Evolutionary conservation across 1,284 basidiomycete genomes (phyloP).

Genomic region (Moniliophthora roreri): DNA sequence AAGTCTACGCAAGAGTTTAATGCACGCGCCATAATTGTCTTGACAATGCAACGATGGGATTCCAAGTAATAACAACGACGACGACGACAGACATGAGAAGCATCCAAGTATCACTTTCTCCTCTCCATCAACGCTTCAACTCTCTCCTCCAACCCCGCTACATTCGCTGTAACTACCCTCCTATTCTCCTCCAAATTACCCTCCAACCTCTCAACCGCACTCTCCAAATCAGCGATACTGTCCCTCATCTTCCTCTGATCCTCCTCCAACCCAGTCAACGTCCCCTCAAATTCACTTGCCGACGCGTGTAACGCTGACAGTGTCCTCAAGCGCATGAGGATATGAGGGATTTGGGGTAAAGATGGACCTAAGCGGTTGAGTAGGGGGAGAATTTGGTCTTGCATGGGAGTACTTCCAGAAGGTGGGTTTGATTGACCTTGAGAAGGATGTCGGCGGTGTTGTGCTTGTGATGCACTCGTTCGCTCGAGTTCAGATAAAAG

Average conservation of each 20-base stretch:
- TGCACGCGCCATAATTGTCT: too few species aligned
- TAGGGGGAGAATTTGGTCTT: conserved; percentile 72
- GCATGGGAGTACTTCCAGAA: conserved; percentile 40
- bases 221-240: conserved; percentile 65
- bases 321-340: conserved; percentile 86
- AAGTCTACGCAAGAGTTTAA: too few species aligned
- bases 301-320: conserved; percentile 82
- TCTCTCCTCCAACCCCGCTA: conserved; percentile 67
- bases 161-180: conserved; percentile 67
- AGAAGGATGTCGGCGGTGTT: conserved; percentile 43
- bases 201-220: conserved; percentile 72
- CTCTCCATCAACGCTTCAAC: too few species aligned
- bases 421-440: conserved; percentile 36
- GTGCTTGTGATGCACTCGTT: too few species aligned
- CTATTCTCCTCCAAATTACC: conserved; percentile 78
- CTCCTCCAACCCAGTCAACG: conserved; percentile 69
- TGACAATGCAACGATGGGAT: too few species aligned
- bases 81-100: too few species aligned
- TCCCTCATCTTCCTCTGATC: conserved; percentile 65
- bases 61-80: too few species aligned
- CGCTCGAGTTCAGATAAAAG: conserved; percentile 92
- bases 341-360: conserved; percentile 87
- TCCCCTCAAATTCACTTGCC: conserved; percentile 75
- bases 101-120: too few species aligned
- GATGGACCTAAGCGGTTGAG: conserved; percentile 84